Percentiles rank a stretch among this genome's conserved stretches.
Evolutionary conservation across 2,329 filamentous ascomycete genomes (phyloP).

Genomic region (Arthrobotrys conoides): DNA sequence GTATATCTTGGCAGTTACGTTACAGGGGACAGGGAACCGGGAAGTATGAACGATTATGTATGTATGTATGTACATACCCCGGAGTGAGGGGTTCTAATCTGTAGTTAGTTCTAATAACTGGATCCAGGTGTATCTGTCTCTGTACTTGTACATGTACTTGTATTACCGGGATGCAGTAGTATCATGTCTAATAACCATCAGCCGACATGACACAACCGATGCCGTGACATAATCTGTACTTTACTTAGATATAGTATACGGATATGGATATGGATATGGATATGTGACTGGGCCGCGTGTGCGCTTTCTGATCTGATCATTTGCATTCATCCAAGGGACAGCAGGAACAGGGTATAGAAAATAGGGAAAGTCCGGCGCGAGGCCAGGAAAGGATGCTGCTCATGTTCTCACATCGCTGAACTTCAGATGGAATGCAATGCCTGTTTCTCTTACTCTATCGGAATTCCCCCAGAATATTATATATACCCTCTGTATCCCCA

Average conservation of each 20-base stretch:
- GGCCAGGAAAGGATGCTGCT: neutral
- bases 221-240: neutral
- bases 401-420: neutral
- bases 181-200: too few species aligned
- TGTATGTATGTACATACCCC: neutral
- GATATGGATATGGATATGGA: too few species aligned
- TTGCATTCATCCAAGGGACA: neutral
- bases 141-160: neutral
- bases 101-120: too few species aligned
- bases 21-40: neutral
- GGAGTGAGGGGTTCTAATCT: neutral
- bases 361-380: neutral
- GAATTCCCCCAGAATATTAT: too few species aligned
- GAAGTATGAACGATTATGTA: neutral
- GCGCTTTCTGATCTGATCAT: neutral
- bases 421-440: slow-evolving; percentile 1
- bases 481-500: too few species aligned
- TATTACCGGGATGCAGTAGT: too few species aligned
- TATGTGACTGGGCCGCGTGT: slow-evolving; percentile 13
- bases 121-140: too few species aligned
- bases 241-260: too few species aligned
- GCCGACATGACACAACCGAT: too few species aligned
- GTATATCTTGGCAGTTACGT: neutral
- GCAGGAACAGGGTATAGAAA: neutral
- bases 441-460: too few species aligned